A percentile compares a stretch with the other conserved stretches of the same genome.
Conservation (phyloP, 225 moss, liverwort and hornwort species). For the Pseudoscleropodium purum region DNA sequence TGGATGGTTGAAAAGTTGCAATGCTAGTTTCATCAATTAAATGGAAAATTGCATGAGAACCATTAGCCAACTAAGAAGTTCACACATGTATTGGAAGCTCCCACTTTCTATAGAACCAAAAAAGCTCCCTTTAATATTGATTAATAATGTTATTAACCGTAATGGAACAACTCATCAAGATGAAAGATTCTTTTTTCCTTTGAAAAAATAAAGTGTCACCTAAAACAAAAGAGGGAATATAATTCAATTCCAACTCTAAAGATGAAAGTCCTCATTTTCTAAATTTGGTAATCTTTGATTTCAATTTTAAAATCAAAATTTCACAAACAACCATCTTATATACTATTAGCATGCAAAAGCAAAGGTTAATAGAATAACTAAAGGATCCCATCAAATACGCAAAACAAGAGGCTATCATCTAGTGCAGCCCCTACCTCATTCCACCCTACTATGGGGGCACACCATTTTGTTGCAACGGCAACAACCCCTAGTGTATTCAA, state of each 20-base stretch:
- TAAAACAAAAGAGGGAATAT: not conserved
- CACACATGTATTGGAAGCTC: not conserved
- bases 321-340: not conserved
- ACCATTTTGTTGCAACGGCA: not conserved
- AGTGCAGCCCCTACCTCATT: not conserved
- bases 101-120: not conserved
- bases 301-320: not conserved
- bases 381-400: not conserved
- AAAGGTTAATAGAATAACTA: not conserved
- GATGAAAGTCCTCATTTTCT: not conserved
- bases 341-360: not conserved
- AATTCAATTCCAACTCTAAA: not conserved
- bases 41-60: not conserved
- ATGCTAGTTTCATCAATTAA: too few species aligned
- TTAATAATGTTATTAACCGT: not conserved
- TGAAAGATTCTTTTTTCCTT: not conserved
- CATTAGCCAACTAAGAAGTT: not conserved
- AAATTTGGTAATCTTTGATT: rapidly evolving
- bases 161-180: not conserved
- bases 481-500: not conserved
- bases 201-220: not conserved
- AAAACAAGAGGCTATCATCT: not conserved
- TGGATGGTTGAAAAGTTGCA: not conserved
- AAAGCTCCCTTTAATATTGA: rapidly evolving
- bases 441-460: not conserved